Base-by-base conservation (phyloP, 176 grass and related monocot species). In the Pontederia crassipes region DNA sequence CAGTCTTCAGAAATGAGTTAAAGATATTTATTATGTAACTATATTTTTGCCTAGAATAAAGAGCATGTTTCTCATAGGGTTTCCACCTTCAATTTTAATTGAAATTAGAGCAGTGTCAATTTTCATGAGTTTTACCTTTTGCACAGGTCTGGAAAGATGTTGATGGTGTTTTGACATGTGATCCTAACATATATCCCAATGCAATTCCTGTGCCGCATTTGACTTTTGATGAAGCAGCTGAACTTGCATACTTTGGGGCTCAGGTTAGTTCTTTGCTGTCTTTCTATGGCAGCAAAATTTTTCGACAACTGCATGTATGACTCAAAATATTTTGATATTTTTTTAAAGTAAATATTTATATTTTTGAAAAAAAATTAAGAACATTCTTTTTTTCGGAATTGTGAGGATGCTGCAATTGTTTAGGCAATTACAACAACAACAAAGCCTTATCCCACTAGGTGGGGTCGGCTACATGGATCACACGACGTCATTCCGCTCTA, bases 181-280 rank as follows among this genome's bases (percentile, higher is more conserved):
- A 95, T 79, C 90, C 90, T 74, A 87, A 89, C 70, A 95, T 95
- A 47, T 82, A 77, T 75, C 29, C 86, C 74, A 90, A 84, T 46
- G 86, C 90, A 0, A 86, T 81, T 57, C 78, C 90, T 3, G 90
- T 95, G 28, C 90, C 91, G n/a, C 89, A 66, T 75, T 82, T 95
- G 68, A 95, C 90, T 77, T 95, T 95, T 82, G 90, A 95, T 7
- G 90, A 95, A 75, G 90, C 90, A 59, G 83, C 90, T 85, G 90
- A 95, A 73, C 90, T 95, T 81, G 90, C 90, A 11, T 95, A 95
- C 70, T 95, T 95, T 77, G 90, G 90, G 47, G 90, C 83, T 66
- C 90, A 95, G 83, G 90, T 87, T 63, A 40, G 24, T 28, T 50
- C 12, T 50, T 26, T 11, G 7, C 9, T 10, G 13, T 49, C 9